Base-by-base conservation (phyloP, 352 stramenopile genomes). In the Plasmopara halstedii region DNA sequence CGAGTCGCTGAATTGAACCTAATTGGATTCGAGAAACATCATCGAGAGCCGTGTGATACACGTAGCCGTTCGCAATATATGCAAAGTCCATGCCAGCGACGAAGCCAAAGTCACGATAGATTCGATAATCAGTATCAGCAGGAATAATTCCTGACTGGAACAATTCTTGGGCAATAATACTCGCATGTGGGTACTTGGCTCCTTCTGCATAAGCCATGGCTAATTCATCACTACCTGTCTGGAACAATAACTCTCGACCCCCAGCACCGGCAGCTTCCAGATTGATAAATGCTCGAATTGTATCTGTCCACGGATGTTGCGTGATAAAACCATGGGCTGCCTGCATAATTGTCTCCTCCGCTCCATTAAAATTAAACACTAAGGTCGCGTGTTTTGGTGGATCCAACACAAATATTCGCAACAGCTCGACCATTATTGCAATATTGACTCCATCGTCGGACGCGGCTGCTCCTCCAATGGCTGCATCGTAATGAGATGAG, bases 21-120 rank as follows among this genome's bases (percentile, higher is more conserved):
- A 50, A 67, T 41, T 87, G 74, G 46, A 89, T 89, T 5, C 70
- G 72, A 3, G 74, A 83, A 5, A 83, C 62, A 48, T 85, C 78
- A 36, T 89, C 78, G 11, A 89, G 32, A 15, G 37, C 53, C 6
- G 78, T 89, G 62, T 89, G 78, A 50, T 89, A 89, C 13, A 89
- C 78, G 48, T 89, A 89, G 4, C 78, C 78, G 26, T 89, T 89
- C 9, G 73, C 67, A 25, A 89, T 82, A 46, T 85, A 89, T 2
- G 78, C 78, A 54, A 89, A 87, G 44, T 89, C 78, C 74, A 89
- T 89, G 15, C 78, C 78, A 10, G 78, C 70, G n/a, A 89, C 67
- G 22, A 63, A 67, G 6, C 77, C 77, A 51, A 85, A 86, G 34
- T 87, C 73, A 13, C 72, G 64, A 48, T 89, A 89, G 5, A 85